phyloP scores from a whole-genome alignment of 2,329 filamentous ascomycete species.

The Penicillium sp. region DNA sequence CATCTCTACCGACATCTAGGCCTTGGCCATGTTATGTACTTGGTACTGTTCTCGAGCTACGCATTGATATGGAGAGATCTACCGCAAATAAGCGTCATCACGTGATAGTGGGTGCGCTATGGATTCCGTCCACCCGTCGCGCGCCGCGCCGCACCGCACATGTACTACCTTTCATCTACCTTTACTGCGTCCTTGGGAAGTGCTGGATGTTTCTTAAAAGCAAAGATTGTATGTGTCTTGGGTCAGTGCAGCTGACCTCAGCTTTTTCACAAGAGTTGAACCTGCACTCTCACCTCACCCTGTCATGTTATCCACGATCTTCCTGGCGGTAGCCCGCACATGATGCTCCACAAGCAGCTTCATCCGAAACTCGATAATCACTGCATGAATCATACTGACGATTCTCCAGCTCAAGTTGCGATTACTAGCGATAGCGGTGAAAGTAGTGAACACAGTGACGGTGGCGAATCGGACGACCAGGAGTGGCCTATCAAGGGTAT shows the following conservation, averaged over 20 bases:
- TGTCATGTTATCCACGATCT: constrained; percentile 3
- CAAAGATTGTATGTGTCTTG: constrained; percentile 3
- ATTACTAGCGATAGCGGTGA: constrained; percentile 7
- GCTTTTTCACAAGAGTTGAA: constrained; percentile 1
- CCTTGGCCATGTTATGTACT: no score
- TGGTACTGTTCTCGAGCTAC: background rate
- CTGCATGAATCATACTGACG: constrained; percentile 13
- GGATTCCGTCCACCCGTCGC: constrained; percentile 24
- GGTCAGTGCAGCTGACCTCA: constrained; percentile 6
- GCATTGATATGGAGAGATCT: background rate
- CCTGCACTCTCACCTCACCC: constrained; percentile 3
- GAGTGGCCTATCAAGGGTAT: constrained; percentile 38
- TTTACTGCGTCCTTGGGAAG: constrained; percentile 6
- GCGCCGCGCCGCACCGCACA: constrained; percentile 3
- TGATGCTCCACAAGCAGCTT: constrained; percentile 3
- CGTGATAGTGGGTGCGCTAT: constrained; percentile 28
- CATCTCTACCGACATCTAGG: background rate
- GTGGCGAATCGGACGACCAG: constrained; percentile 22
- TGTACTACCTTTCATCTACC: constrained; percentile 16
- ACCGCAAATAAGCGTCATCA: constrained; percentile 29
- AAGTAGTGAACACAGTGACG: constrained; percentile 11
- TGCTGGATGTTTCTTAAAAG: constrained; percentile 4
- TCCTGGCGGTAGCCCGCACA: constrained; percentile 4
- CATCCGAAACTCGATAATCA: constrained; percentile 10
- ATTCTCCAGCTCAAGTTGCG: constrained; percentile 12